Evolutionary conservation across 805 yeast species (phyloP), one percentile per base, ranked within the genome.

Genomic region (Cyberlindnera euphorbiae): DNA sequence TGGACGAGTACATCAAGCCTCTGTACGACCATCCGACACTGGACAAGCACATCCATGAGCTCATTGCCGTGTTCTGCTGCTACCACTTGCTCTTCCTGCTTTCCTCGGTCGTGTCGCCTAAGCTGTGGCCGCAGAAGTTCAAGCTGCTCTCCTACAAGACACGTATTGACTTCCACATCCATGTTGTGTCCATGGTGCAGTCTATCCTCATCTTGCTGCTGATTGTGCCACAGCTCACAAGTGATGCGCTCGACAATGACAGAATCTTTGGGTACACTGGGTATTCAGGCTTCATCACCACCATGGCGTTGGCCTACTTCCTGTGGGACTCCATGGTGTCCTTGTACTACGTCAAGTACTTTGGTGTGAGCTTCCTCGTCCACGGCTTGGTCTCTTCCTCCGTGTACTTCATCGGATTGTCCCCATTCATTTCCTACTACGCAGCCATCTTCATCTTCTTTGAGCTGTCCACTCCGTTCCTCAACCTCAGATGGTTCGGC

Each of bases 391-490:
- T 86, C 3, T 86, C 95, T 1, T 58, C 83, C 38, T 64, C 70
- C 46, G 93, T 82, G 24, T 85, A 82, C 53, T 60, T 62, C n/a
- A 64, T 72, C 38, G 71, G 81, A 4, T 64, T 79, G 42, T 47
- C 63, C 7, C 95, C 94, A 8, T 84, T 76, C 60, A 73, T 83
- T 51, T 68, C 75, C 57, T 83, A 86, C 42, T 77, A 76, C 65
- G 72, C 81, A 17, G 87, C 93, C 3, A 71, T 76, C 3, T 87
- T 87, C 56, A 69, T 87, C 50, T 51, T 82, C 39, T 87, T 82
- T 60, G 96, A 87, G 62, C 66, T 80, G 33, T 80, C 90, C 27
- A 83, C 95, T 3, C 95, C 95, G 5, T 87, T 87, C 59, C 83
- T 87, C 41, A 88, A 87, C 59, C 53, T 82, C 46, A 79, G 88